Conservation (phyloP, 2,329 filamentous ascomycete species). For the Cytospora piceae region DNA sequence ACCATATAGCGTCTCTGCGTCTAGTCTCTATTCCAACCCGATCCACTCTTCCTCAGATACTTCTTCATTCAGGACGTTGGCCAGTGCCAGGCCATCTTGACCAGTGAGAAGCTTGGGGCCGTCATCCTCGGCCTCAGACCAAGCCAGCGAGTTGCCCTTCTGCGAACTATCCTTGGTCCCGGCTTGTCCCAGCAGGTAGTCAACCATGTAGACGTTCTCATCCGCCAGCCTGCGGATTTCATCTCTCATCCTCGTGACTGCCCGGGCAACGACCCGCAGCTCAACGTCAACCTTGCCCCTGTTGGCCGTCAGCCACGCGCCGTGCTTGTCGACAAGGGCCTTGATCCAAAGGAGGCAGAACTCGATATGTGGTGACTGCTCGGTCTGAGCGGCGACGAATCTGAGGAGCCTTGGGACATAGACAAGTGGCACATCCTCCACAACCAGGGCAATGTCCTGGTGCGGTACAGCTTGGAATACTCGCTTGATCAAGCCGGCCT, state of each 20-base stretch:
- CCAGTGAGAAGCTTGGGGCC: constrained; percentile 39
- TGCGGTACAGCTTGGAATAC: constrained; percentile 86
- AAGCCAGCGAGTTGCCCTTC: constrained; percentile 32
- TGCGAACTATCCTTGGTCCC: constrained; percentile 35
- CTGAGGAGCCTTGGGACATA: constrained; percentile 85
- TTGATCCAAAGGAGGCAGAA: constrained; percentile 95
- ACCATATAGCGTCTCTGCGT: constrained; percentile 7
- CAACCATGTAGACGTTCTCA: constrained; percentile 86
- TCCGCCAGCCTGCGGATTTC: constrained; percentile 84
- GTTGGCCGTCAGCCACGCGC: constrained; percentile 81
- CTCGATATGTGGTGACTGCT: constrained; percentile 90
- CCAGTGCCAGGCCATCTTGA: constrained; percentile 34
- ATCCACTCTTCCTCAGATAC: constrained; percentile 51
- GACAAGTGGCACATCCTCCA: constrained; percentile 77
- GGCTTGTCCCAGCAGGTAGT: constrained; percentile 71
- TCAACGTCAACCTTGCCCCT: constrained; percentile 81
- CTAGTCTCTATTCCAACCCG: constrained; percentile 48
- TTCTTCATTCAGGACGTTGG: constrained; percentile 39
- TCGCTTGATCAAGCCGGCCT: constrained; percentile 76
- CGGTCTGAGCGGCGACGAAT: constrained; percentile 85
- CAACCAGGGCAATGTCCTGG: constrained; percentile 74
- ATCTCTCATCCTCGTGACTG: constrained; percentile 76
- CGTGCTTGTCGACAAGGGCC: constrained; percentile 78
- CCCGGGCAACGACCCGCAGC: constrained; percentile 79
- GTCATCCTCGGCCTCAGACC: constrained; percentile 30